These are phyloP conservation scores for Penicillium sp. DNA, from an alignment of 2,329 filamentous ascomycete species.

Conservation along the genomic window DNA sequence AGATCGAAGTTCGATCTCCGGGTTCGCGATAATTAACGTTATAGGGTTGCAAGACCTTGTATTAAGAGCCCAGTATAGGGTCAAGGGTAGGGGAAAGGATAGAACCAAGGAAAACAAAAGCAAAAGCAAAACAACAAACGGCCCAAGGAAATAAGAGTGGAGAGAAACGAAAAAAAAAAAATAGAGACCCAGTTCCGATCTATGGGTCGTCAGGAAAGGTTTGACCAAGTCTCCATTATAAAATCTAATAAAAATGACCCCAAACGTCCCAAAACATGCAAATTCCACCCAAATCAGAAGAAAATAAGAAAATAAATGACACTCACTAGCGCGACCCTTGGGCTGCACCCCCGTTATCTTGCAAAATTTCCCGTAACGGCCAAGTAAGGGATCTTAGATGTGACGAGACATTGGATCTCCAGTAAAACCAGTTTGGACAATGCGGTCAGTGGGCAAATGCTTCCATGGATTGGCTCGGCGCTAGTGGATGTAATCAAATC, in stretches of 20 bases:
- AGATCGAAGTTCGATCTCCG: neutral
- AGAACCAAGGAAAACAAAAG: slow-evolving; percentile 7
- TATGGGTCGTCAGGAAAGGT: slow-evolving; percentile 27
- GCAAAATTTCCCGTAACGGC: slow-evolving; percentile 25
- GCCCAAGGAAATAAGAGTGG: neutral
- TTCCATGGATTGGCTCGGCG: slow-evolving; percentile 25
- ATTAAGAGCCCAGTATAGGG: neutral
- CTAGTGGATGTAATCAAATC: slow-evolving; percentile 28
- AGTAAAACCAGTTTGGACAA: slow-evolving; percentile 19
- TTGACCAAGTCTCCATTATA: slow-evolving; percentile 23
- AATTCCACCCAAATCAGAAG: neutral
- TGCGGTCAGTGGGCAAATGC: slow-evolving; percentile 9
- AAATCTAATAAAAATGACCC: neutral
- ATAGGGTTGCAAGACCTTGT: neutral
- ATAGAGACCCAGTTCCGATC: slow-evolving; percentile 24
- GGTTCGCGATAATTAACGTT: neutral
- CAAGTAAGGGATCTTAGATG: slow-evolving; percentile 18
- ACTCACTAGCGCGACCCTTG: slow-evolving; percentile 24
- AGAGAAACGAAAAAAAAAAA: neutral
- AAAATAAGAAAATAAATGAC: slow-evolving; percentile 20
- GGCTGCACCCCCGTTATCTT: slow-evolving; percentile 28
- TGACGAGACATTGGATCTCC: neutral
- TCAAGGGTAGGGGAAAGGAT: neutral
- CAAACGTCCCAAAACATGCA: neutral
- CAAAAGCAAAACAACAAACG: slow-evolving; percentile 15